phyloP scores from a whole-genome alignment of 2,329 filamentous ascomycete species.

The Cercospora beticola region DNA sequence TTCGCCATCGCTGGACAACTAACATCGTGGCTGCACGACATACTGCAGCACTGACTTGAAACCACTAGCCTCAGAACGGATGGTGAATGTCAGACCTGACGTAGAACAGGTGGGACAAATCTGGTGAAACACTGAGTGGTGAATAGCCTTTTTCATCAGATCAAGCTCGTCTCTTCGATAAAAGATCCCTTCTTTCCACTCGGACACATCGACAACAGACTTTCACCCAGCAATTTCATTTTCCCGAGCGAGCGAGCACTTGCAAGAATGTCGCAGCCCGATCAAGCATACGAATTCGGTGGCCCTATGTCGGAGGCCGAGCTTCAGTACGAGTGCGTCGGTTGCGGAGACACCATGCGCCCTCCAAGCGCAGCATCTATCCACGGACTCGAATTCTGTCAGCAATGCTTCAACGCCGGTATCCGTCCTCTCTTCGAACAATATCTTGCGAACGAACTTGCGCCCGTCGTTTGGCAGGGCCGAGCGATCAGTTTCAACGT shows the following conservation, averaged over 20 bases:
- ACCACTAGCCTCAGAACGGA: not conserved
- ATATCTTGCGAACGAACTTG: not conserved
- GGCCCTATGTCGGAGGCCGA: not conserved
- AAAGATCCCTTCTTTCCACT: not conserved
- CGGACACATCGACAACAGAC: not conserved
- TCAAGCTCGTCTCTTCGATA: not conserved
- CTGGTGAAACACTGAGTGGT: not conserved
- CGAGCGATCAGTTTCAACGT: not conserved
- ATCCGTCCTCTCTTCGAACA: conserved; percentile 12
- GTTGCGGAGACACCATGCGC: not conserved
- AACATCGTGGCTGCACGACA: not conserved
- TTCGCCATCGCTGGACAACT: not conserved
- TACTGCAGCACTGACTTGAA: not conserved
- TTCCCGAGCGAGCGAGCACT: not conserved
- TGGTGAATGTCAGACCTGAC: not conserved
- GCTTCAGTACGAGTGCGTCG: not conserved
- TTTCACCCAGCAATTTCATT: not conserved
- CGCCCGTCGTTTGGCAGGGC: not conserved
- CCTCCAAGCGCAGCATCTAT: not conserved
- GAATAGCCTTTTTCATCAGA: not conserved
- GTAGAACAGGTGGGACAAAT: not conserved
- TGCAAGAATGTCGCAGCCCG: not conserved
- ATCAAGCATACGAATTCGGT: not conserved
- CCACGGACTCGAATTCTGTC: conserved; percentile 4
- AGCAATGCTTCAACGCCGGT: conserved; percentile 5